Conservation (phyloP, 164 flowering plant species). For the Houttuynia cordata region DNA sequence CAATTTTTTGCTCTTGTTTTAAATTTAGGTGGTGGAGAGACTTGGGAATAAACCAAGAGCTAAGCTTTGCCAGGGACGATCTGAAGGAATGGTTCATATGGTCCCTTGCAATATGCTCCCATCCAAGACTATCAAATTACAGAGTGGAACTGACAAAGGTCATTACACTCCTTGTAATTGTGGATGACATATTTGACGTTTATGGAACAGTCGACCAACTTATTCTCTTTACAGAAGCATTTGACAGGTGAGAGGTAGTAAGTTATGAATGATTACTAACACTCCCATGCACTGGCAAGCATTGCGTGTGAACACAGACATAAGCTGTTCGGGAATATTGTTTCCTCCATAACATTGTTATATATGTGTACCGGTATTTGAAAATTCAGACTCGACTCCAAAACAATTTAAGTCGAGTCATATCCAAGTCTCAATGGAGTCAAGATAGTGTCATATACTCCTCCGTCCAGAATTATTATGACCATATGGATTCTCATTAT, state of each 20-base stretch:
- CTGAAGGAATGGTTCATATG: conserved; percentile 49
- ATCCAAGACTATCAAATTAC: conserved; percentile 25
- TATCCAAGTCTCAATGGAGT: too few species aligned
- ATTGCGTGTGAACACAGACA: too few species aligned
- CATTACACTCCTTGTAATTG: conserved; percentile 32
- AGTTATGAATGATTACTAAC: too few species aligned
- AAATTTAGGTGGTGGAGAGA: conserved; percentile 51
- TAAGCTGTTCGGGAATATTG: too few species aligned
- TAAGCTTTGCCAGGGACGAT: conserved; percentile 40
- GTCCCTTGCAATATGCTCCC: conserved; percentile 24
- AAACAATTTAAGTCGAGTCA: too few species aligned
- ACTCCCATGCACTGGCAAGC: too few species aligned
- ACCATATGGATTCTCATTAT: too few species aligned
- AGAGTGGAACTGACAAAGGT: conserved; percentile 41
- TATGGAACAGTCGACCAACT: conserved; percentile 44
- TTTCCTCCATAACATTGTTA: too few species aligned
- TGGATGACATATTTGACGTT: conserved; percentile 63
- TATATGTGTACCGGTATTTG: too few species aligned
- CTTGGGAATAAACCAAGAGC: conserved; percentile 23
- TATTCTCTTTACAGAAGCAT: conserved; percentile 36
- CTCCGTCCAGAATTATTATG: too few species aligned
- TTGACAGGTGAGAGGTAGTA: conserved; percentile 8
- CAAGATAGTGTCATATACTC: too few species aligned
- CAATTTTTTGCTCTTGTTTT: not conserved
- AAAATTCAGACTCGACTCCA: too few species aligned